Percentiles rank a stretch among this genome's conserved stretches.
These are phyloP conservation scores for Mycena albidolilacea DNA, from an alignment of 768 basidiomycete genomes.

Conservation along the genomic window DNA sequence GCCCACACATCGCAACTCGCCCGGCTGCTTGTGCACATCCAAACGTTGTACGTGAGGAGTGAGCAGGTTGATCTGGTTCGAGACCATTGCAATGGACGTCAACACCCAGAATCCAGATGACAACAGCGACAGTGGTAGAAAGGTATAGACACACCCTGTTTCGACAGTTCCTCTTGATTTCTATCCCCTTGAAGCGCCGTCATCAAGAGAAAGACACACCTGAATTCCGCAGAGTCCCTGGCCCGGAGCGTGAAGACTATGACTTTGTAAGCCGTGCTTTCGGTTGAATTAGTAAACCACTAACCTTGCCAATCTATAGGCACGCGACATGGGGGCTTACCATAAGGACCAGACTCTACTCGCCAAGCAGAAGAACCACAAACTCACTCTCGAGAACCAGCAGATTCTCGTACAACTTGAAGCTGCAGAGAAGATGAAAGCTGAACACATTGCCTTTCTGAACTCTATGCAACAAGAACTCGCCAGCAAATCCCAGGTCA, in stretches of 20 bases:
- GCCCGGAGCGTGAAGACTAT: conserved; percentile 10
- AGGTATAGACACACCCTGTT: conserved; percentile 19
- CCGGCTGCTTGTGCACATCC: conserved; percentile 26
- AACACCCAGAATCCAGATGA: conserved; percentile 14
- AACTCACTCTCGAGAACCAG: conserved; percentile 19
- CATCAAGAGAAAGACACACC: not conserved
- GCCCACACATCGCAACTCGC: conserved; percentile 1
- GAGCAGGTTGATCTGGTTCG: conserved; percentile 24
- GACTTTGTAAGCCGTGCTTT: conserved; percentile 20
- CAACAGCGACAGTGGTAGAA: conserved; percentile 7
- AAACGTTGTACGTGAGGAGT: conserved; percentile 34
- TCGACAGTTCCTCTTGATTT: conserved; percentile 20
- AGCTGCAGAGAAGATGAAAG: conserved; percentile 17
- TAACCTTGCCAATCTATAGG: conserved; percentile 18
- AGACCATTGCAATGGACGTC: conserved; percentile 13
- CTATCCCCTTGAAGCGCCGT: conserved; percentile 13
- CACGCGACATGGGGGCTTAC: conserved; percentile 8
- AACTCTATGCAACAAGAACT: conserved; percentile 18
- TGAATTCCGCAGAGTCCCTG: conserved; percentile 27
- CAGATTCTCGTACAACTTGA: conserved; percentile 14
- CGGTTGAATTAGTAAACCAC: conserved; percentile 12
- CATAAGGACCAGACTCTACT: conserved; percentile 16
- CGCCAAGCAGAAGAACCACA: conserved; percentile 17
- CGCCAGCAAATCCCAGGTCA: conserved; percentile 1
- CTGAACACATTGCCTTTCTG: conserved; percentile 6